These are phyloP conservation scores for Nakaseomyces uthaithaninus DNA, from an alignment of 1,139 yeast genomes.

Conservation along the genomic window DNA sequence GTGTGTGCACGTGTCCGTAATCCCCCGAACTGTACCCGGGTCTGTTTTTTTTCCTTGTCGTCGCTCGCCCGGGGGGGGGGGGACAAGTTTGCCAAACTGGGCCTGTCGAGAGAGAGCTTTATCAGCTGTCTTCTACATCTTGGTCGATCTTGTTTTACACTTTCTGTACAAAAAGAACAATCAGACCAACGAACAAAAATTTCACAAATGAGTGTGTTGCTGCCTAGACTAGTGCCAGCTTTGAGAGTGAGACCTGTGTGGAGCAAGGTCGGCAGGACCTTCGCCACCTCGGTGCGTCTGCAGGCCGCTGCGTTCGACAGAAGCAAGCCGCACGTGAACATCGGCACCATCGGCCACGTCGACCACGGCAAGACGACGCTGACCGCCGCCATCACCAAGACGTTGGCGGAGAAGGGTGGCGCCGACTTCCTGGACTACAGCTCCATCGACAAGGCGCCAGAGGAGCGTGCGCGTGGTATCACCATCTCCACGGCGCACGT, in stretches of 20 bases:
- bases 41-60: too few species aligned
- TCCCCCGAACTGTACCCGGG: constrained; percentile 40
- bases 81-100: too few species aligned
- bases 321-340: constrained; percentile 90
- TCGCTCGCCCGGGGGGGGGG: too few species aligned
- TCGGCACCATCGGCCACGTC: constrained; percentile 95
- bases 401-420: constrained; percentile 79
- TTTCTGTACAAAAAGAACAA: not conserved
- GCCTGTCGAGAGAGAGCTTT: too few species aligned
- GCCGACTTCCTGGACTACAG: constrained; percentile 89
- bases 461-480: constrained; percentile 99
- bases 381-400: constrained; percentile 98
- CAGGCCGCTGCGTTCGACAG: constrained; percentile 49
- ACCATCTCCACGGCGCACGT: constrained; percentile 97
- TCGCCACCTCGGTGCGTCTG: constrained; percentile 4
- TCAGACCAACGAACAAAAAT: not conserved
- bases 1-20: not conserved
- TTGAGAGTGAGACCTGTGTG: constrained; percentile 1
- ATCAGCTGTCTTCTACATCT: not conserved
- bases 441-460: constrained; percentile 96
- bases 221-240: constrained; percentile 2
- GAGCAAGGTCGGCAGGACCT: constrained; percentile 1
- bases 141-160: not conserved
- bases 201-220: not conserved
- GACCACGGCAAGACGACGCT: constrained; percentile 98